These are phyloP conservation scores for Evernia prunastri DNA, from an alignment of 495 filamentous ascomycete genomes.

Conservation along the genomic window DNA sequence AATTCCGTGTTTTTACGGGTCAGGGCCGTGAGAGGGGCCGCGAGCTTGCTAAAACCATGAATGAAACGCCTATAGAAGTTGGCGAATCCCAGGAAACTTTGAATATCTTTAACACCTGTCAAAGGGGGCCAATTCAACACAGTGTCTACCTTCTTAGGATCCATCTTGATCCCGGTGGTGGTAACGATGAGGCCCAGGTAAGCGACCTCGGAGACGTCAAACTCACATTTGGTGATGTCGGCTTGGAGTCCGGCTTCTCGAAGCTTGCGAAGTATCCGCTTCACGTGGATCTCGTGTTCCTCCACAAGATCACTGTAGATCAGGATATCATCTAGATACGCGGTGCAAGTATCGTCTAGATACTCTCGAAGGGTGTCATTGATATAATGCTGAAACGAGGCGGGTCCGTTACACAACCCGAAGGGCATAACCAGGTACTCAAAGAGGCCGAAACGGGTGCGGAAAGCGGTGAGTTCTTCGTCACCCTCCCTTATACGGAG, in stretches of 20 bases:
- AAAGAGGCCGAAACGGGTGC: too few species aligned
- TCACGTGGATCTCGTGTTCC: conserved; percentile 21
- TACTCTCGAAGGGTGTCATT: too few species aligned
- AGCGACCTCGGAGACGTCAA: conserved; percentile 20
- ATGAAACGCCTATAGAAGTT: conserved; percentile 11
- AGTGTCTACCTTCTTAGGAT: conserved; percentile 12
- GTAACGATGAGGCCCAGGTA: conserved; percentile 28
- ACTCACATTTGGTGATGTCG: conserved; percentile 29
- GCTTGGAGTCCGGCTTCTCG: conserved; percentile 17
- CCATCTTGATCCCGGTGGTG: conserved; percentile 22
- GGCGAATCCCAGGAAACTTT: too few species aligned
- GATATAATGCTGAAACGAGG: too few species aligned
- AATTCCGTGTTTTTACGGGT: conserved; percentile 21
- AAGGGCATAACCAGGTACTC: too few species aligned
- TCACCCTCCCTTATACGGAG: conserved; percentile 27
- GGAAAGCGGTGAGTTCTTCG: too few species aligned
- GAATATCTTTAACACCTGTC: not conserved
- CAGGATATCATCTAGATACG: conserved; percentile 20
- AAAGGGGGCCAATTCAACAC: not conserved
- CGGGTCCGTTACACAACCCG: too few species aligned
- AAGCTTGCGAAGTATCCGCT: conserved; percentile 19
- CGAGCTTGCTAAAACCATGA: conserved; percentile 2
- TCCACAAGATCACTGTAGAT: conserved; percentile 22
- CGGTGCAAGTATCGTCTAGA: not conserved
- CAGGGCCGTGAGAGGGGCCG: conserved; percentile 15